Evolutionary conservation across 768 basidiomycete genomes (phyloP), one percentile per base, ranked within the genome.

Genomic region (Calocera cornea): DNA sequence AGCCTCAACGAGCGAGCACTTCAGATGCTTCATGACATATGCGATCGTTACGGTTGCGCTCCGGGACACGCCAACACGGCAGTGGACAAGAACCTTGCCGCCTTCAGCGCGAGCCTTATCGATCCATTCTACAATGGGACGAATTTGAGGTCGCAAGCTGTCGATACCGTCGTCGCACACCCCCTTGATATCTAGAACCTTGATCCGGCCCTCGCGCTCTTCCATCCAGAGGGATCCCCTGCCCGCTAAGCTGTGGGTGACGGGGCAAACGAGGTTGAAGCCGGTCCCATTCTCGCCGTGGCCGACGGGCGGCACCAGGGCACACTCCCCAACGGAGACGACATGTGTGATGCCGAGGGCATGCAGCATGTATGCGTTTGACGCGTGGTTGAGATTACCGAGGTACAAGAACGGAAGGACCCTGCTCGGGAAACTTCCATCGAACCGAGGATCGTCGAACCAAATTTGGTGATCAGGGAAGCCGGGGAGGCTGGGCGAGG

Each of bases 151-250:
- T 72, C 92, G 87, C 33, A 98, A 83, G 33, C 90, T 92, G 77
- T 95, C 94, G 75, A 97, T 95, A 2, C 95, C 95, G 74, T 98
- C 95, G 76, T 98, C 95, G 73, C 92, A 90, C 31, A 97, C 87
- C 41, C 89, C 89, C 77, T 93, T 87, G 75, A 94, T 90, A 75
- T 95, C 92, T 66, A 94, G 81, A 33, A 95, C 92, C 75, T 90
- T 89, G 74, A 95, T 94, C 66, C 91, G 81, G 2, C 92, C 92
- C 73, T 91, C 91, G 27, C 86, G 83, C 77, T 93, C 90, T 77
- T 95, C 92, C 66, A 86, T 85, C 87, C 88, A 95, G 40, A 95
- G 80, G 38, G 88, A 91, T 17, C 91, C 87, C 65, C 64, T 64
- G 68, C 71, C 66, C 33, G 67, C 54, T 8, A 60, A 27, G 27